Percentiles rank a stretch among this genome's conserved stretches.
These are phyloP conservation scores for Sordariomycetes sp. DNA, from an alignment of 2,329 filamentous ascomycete genomes.

Conservation along the genomic window DNA sequence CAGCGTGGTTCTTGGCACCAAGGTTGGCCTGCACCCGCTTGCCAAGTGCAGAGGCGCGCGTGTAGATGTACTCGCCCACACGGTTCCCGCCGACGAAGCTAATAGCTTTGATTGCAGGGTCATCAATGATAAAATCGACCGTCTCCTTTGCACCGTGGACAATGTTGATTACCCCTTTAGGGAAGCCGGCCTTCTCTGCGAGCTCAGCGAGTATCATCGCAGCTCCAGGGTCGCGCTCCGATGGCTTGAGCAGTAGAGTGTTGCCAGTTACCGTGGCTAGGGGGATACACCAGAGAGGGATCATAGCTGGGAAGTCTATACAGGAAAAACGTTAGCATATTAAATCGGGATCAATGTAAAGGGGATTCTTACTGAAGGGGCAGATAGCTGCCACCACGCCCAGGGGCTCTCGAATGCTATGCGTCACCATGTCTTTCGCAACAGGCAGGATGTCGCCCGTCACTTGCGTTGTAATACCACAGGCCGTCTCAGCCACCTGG, in stretches of 20 bases:
- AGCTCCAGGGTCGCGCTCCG: conserved; percentile 74
- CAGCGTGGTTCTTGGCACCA: conserved; percentile 81
- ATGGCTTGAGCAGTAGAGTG: conserved; percentile 76
- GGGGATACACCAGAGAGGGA: conserved; percentile 79
- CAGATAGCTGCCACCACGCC: conserved; percentile 77
- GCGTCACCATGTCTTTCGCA: conserved; percentile 82
- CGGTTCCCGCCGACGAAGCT: conserved; percentile 82
- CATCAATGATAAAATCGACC: conserved; percentile 79
- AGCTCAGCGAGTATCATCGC: conserved; percentile 80
- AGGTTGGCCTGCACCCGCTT: conserved; percentile 85
- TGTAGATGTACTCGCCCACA: conserved; percentile 80
- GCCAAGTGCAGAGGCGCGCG: conserved; percentile 68
- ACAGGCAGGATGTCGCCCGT: conserved; percentile 79
- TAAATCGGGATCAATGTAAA: neutral
- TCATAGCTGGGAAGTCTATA: conserved; percentile 77
- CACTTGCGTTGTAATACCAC: conserved; percentile 69
- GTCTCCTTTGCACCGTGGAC: conserved; percentile 72
- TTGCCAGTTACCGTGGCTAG: conserved; percentile 78
- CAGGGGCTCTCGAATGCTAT: conserved; percentile 71
- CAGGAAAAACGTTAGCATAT: too few relatives aligned
- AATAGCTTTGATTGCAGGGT: conserved; percentile 75
- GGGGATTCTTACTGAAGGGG: conserved; percentile 59
- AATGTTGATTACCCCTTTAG: conserved; percentile 71
- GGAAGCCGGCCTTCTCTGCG: conserved; percentile 70
- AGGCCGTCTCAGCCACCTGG: conserved; percentile 76